phyloP scores from a whole-genome alignment of 352 stramenopile species.

The Phytophthora capsici region DNA sequence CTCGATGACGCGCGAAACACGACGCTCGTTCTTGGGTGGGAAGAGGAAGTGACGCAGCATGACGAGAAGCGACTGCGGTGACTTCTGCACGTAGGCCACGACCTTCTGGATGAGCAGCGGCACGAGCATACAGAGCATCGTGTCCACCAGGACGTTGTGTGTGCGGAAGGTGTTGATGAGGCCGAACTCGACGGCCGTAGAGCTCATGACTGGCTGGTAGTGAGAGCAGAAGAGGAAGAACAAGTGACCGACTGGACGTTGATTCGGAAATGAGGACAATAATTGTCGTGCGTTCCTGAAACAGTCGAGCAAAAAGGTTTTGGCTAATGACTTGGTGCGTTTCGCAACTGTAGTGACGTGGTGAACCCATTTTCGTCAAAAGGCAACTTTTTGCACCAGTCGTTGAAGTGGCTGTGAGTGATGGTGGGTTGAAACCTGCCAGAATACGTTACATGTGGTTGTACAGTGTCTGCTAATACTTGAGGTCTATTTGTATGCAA shows the following conservation, averaged over 20 bases:
- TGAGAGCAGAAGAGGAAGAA: background rate
- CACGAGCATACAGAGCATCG: conserved; percentile 65
- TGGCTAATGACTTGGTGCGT: background rate
- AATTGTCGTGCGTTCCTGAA: background rate
- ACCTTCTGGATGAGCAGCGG: conserved; percentile 57
- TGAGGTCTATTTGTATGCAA: too few species aligned
- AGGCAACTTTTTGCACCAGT: conserved; percentile 7
- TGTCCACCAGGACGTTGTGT: conserved; percentile 55
- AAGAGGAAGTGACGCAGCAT: conserved; percentile 27
- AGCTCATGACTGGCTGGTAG: conserved; percentile 31
- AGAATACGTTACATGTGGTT: conserved; percentile 7
- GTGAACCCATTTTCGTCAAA: conserved; percentile 19
- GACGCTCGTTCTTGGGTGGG: conserved; percentile 11
- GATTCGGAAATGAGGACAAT: conserved; percentile 18
- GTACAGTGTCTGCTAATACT: background rate
- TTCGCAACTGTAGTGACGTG: conserved; percentile 11
- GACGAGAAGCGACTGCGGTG: conserved; percentile 23
- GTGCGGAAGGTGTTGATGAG: conserved; percentile 65
- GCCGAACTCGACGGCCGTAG: conserved; percentile 51
- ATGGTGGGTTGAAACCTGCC: conserved; percentile 30
- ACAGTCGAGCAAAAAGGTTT: background rate
- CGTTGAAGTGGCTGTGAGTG: conserved; percentile 31
- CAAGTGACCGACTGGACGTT: conserved; percentile 8
- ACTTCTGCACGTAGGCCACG: conserved; percentile 35
- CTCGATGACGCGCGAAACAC: conserved; percentile 45